Evolutionary conservation across 352 stramenopile species (phyloP), one percentile per base, ranked within the genome.

Genomic region (Phytophthora litchii): DNA sequence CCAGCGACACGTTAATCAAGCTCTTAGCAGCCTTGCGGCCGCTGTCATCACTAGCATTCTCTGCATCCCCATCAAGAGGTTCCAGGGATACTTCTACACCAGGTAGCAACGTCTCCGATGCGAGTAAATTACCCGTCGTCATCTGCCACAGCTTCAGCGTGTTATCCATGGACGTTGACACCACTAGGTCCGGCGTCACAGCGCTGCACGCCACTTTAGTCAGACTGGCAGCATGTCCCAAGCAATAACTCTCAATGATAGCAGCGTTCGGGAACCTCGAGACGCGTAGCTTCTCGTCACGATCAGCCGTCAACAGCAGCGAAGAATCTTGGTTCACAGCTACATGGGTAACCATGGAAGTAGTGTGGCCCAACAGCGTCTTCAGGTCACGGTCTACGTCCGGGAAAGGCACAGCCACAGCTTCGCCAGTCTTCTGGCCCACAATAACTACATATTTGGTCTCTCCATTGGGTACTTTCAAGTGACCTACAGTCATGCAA

Each of bases 201-300:
- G 44, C 29, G 58, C 76, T 82, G 50, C 62, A 72, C 8, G 68
- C 76, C 3, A 93, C 57, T 35, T 84, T 77, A 6, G 80, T 90
- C 40, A 95, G 62, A 64, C 75, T 85, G 9, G 83, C 73, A 19
- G 70, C 72, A 59, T 95, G 86, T 13, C 86, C 86, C 40, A 95
- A 72, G 54, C 86, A 95, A 72, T 93, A 95, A 64, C 73, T 90
- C 54, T 92, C 78, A 32, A 95, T 75, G 54, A 94, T 74, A 14
- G 78, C 41, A 34, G 83, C 84, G 19, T 70, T 79, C 4, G 86
- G 86, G 50, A 95, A 95, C 43, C 78, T 68, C 23, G 86, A 93
- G 8, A 95, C 78, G n/a, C 86, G 83, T 38, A 95, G 62, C 67
- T 95, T 94, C 48, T 95, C 86, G 51, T 95, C 85, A 21, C 86